These are phyloP conservation scores for Fusarium xylarioides DNA, from an alignment of 2,329 filamentous ascomycete species.

Conservation along the genomic window DNA sequence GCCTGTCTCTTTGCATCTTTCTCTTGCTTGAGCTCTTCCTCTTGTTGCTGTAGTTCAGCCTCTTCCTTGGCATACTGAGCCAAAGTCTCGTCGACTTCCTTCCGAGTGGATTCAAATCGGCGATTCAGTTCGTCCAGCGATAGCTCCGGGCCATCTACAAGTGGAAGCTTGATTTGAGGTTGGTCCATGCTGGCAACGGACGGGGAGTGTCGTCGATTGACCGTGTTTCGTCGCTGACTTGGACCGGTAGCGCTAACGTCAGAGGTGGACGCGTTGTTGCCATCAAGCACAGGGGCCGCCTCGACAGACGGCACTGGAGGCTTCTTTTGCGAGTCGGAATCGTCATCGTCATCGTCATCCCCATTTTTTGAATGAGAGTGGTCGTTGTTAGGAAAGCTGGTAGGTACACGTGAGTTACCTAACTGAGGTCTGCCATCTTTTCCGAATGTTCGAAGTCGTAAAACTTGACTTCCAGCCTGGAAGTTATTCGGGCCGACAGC, in stretches of 20 bases:
- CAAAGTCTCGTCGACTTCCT: conserved; percentile 83
- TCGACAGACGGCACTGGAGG: conserved; percentile 67
- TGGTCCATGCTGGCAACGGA: conserved; percentile 68
- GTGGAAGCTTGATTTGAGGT: conserved; percentile 54
- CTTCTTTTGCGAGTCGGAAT: conserved; percentile 56
- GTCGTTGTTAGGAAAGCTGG: conserved; percentile 65
- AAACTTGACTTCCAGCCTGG: conserved; percentile 84
- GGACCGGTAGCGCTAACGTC: conserved; percentile 64
- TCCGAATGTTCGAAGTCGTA: conserved; percentile 82
- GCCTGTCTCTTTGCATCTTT: conserved; percentile 80
- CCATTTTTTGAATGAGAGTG: conserved; percentile 50
- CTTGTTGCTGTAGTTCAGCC: conserved; percentile 71
- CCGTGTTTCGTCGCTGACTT: conserved; percentile 59
- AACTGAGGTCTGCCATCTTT: conserved; percentile 70
- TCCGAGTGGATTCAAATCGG: conserved; percentile 79
- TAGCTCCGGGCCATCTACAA: conserved; percentile 66
- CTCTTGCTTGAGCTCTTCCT: conserved; percentile 77
- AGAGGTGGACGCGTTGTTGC: conserved; percentile 67
- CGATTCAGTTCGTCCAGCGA: conserved; percentile 82
- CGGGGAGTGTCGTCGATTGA: conserved; percentile 80
- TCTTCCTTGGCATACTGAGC: conserved; percentile 76
- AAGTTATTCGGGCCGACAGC: conserved; percentile 93
- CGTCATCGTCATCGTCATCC: conserved; percentile 58
- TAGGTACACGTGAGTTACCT: conserved; percentile 64
- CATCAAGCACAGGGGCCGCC: conserved; percentile 68